Evolutionary conservation across 768 basidiomycete species (phyloP), one percentile per base, ranked within the genome.

Genomic region (Polyporus arcularius): DNA sequence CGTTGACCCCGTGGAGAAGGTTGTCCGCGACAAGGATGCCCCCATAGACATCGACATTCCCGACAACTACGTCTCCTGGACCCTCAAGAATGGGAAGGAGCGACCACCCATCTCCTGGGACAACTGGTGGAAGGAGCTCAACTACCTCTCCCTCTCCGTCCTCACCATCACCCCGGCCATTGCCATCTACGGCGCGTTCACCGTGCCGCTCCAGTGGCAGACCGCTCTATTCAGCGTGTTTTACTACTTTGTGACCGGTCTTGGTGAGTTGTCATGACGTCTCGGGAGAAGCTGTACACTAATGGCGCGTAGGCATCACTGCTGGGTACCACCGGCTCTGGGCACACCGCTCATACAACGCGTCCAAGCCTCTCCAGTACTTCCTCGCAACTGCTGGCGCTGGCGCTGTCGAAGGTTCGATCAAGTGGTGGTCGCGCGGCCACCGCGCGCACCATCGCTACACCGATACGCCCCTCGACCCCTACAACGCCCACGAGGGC

Each of bases 351-450:
- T 83, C 92, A 0, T 99, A 96, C 75, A 98, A 97, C 71, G 97
- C 96, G 40, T 87, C 90, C 4, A 81, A 82, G 60, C 88, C 91
- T 15, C 77, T 98, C 12, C 89, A 98, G 72, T 97, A 94, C 71
- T 76, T 84, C 64, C 85, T 98, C 50, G 92, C 95, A 28, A 68
- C 90, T 18, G 82, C 87, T 10, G 97, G 96, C 52, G 88, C 94
- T 1, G 96, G 97, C 50, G 96, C 96, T 4, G 90, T 96, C 49
- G 85, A 99, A 71, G 96, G 96, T 9, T 97, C 96, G 21, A 96
- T 99, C 78, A 91, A 93, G 74, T 98, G 97, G 97, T 98, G 97
- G 97, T 89, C 89, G 21, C 86, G 97, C 54, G 96, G 96, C 50
- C 97, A 99, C 80, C 92, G 96, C 61, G 96, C 96, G 3, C 96